Evolutionary conservation across 2,329 filamentous ascomycete genomes (phyloP).

Genomic region (Nannizziopsis barbatae): DNA sequence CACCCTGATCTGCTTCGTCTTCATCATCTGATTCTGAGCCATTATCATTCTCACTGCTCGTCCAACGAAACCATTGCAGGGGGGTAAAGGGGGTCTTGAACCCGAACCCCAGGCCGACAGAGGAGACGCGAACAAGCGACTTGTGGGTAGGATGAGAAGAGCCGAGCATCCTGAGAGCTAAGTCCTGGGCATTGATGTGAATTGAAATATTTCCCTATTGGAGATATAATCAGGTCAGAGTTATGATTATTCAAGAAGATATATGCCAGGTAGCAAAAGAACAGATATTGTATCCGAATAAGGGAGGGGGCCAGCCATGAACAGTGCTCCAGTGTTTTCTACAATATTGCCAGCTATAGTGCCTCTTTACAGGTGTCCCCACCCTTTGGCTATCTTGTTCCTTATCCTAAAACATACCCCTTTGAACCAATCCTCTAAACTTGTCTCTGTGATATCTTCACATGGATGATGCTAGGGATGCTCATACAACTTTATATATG

Average conservation of each 20-base stretch:
- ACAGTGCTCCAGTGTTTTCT: too few relatives aligned
- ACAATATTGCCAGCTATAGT: too few relatives aligned
- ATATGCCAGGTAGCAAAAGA: too few relatives aligned
- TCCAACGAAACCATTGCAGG: slow-evolving; percentile 15
- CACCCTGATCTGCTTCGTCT: slow-evolving; percentile 8
- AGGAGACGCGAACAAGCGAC: slow-evolving; percentile 20
- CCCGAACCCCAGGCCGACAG: slow-evolving; percentile 25
- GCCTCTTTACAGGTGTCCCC: too few relatives aligned
- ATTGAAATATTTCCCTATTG: slow-evolving; percentile 14
- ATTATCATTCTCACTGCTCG: slow-evolving; percentile 14
- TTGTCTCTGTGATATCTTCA: too few relatives aligned
- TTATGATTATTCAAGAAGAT: neutral
- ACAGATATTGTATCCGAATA: too few relatives aligned
- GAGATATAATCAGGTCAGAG: neutral
- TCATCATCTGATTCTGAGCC: neutral
- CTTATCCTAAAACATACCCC: too few relatives aligned
- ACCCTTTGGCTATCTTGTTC: too few relatives aligned
- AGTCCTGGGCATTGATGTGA: slow-evolving; percentile 27
- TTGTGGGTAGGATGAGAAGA: slow-evolving; percentile 23
- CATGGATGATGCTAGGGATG: too few relatives aligned
- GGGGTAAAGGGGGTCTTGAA: slow-evolving; percentile 29
- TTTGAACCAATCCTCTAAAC: too few relatives aligned
- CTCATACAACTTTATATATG: too few relatives aligned
- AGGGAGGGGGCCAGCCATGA: too few relatives aligned
- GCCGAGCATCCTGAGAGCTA: slow-evolving; percentile 24